Base-by-base conservation (phyloP, 495 filamentous ascomycete species). In the Penicillium robsamsonii region DNA sequence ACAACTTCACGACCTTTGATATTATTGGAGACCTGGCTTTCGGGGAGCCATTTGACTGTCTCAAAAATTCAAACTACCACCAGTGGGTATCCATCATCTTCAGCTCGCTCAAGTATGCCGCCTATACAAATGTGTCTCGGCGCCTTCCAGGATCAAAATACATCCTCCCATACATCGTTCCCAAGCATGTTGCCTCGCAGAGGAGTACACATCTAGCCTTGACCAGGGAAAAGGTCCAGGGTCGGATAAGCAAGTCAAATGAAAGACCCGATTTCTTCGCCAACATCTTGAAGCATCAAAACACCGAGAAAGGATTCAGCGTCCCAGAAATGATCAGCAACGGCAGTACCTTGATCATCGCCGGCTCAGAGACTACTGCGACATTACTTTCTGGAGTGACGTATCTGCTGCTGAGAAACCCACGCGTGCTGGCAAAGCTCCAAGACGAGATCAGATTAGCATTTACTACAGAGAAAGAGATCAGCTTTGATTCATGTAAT, bases 1-100 rank as follows among this genome's bases (percentile, higher is more conserved):
- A 79, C 50, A 84, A 83, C 50, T 86, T 70, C 60, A 79, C 77
- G 3, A 84, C 83, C 9, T 87, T 87, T 59, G 85, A 87, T 64
- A 65, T 85, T 29, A 81, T 84, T 55, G 84, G 82, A 5, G 81
- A 86, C 62, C 60, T 87, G 31, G 75, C 77, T 20, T 85, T 87
- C 67, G 83, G 81, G 1, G 77, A 86, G 54, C 71, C 76, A 17
- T 87, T 88, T 52, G 75, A 75, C 22, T 82, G 81, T 44, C 63
- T 87, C 5, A 65, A 80, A 29, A 72, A 67, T 22, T 69, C 68
- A 5, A 59, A 69, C 2, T 80, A 81, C 48, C 80, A 87, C 64
- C 72, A 77, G 12, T 88, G 84, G 84, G 75, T 87, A 0, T 62
- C 66, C 11, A 60, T 75, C 9, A 71, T 85, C 31, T 79, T 82